Conservation (phyloP, 1,284 basidiomycete genomes). For the Irpex lacteus region DNA sequence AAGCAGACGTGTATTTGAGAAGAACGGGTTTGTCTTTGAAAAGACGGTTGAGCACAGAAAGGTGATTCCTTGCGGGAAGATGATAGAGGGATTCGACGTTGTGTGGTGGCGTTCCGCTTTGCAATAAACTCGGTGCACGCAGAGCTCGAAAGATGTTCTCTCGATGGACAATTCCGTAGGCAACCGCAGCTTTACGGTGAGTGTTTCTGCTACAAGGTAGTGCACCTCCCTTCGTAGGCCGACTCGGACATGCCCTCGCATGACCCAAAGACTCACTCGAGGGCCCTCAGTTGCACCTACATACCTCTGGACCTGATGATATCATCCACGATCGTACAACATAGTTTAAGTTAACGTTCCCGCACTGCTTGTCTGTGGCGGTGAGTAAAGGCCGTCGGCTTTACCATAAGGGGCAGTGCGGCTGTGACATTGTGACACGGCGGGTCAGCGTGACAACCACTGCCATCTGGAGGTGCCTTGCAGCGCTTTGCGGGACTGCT, state of each 20-base stretch:
- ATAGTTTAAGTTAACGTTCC: neutral
- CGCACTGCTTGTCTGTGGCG: neutral
- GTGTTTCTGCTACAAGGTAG: too few species aligned
- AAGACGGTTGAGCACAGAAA: conserved; percentile 38
- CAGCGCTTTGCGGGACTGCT: neutral
- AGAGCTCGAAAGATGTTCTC: neutral
- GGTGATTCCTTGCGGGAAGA: conserved; percentile 23
- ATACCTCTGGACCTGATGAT: too few species aligned
- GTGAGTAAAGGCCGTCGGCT: neutral
- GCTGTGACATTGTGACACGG: neutral
- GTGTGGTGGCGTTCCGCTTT: conserved; percentile 22
- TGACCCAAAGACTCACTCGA: too few species aligned
- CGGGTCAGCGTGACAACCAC: neutral
- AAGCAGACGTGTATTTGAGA: conserved; percentile 60
- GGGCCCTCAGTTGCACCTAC: too few species aligned
- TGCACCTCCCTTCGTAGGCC: too few species aligned
- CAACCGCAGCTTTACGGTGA: too few species aligned
- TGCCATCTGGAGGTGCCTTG: neutral
- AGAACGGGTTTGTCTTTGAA: conserved; percentile 54
- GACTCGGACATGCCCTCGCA: too few species aligned
- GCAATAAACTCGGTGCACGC: neutral
- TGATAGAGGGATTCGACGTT: conserved; percentile 23
- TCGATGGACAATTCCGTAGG: too few species aligned
- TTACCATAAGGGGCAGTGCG: neutral
- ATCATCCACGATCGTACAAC: too few species aligned